Base-by-base conservation (phyloP, 169 alveolate genomes). In the Cryptosporidium parvum region DNA sequence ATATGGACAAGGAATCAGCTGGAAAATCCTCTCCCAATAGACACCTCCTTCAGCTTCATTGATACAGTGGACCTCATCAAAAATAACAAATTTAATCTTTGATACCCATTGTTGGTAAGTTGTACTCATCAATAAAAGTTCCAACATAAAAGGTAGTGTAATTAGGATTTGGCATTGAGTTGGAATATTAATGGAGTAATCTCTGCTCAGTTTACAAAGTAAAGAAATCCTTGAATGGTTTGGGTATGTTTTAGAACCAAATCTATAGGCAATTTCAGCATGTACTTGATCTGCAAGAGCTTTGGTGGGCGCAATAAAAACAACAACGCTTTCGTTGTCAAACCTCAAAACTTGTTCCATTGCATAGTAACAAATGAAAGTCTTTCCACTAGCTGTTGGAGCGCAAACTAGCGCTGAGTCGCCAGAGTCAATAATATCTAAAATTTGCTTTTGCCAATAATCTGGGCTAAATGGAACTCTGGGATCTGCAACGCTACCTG, bases 331-430 rank as follows among this genome's bases (percentile, higher is more conserved):
- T 31, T 94, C 97, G 85, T 95, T 95, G 61, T 96, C 97, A 42
- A 84, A 58, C 31, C 97, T 71, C 86, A 95, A 70, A 12, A 94
- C 97, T 48, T 95, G 94, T 67, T 96, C 98, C 98, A 96, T 96
- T 61, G 97, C 97, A 92, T 96, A 96, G 92, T 95, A 96, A 71
- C 98, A 96, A 72, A 96, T 96, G 93, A 93, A 96, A 7, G 98
- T 96, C 86, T 96, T 96, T 31, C 98, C 98, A 56, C 97, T 94
- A 18, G 98, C 95, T 2, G 98, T 96, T 14, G 98, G 98, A 2
- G 98, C 97, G 6, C 93, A 95, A 31, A 87, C 97, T 91, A 93
- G 91, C 35, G 92, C 95, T 85, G 93, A 93, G 67, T 86, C 96
- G 69, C 91, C 91, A 45, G 84, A 85, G 84, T 95, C 98, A 33